Evolutionary conservation across 2,329 filamentous ascomycete species (phyloP), one percentile per base, ranked within the genome.

Genomic region (Byssoonygena ceratinophila): DNA sequence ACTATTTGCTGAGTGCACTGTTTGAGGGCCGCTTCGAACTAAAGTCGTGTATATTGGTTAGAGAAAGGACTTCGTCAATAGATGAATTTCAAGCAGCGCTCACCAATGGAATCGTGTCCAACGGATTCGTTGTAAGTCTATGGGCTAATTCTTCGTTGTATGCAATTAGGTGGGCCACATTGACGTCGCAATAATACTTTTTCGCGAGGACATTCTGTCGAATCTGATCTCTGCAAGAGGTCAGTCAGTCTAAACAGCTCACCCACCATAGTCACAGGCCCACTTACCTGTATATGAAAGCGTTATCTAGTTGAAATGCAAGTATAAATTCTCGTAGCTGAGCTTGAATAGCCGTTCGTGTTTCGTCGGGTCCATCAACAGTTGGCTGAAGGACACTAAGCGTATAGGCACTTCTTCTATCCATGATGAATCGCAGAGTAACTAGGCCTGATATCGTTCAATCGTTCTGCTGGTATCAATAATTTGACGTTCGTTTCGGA

Each of bases 141-240:
- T 97, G 87, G 25, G 91, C 92, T 55, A 98, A 77, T 68, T 96
- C 89, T 70, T 97, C 91, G 64, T 94, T 92, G 72, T 90, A 97
- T 56, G 85, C 92, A 68, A 97, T 97, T 54, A 98, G 74, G 67
- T 98, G 91, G 57, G 86, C 87, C 61, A 98, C 87, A 67, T 98
- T 90, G 66, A 98, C 81, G 68, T 98, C 91, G 74, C 92, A 96
- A 69, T 84, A 96, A 73, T 89, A 97, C 62, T 90, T 89, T 67
- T 95, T 92, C 39, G 95, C 77, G 1, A 97, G 79, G 6, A 92
- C 89, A 73, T 98, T 98, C 66, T 97, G 89, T 62, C 87, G 82
- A 54, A 98, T 80, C 71, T 97, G 92, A 64, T 97, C 91, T 79
- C 92, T 94, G 61, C 2, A 11, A 4, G 7, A 40, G 14, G 11